Base-by-base conservation (phyloP, 176 grass and related monocot genomes). In the Paspalum vaginatum region DNA sequence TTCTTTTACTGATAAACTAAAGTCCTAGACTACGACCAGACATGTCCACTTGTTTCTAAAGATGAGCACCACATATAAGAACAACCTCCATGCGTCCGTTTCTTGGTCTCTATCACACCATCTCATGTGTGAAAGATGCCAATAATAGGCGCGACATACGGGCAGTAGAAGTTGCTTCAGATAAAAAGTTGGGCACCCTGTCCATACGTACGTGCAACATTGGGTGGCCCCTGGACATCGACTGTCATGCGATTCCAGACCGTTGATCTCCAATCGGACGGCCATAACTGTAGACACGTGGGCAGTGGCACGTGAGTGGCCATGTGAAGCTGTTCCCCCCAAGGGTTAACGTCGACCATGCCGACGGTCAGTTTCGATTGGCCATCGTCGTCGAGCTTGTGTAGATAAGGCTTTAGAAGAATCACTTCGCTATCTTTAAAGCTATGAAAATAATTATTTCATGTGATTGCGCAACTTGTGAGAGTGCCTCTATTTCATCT, bases 341-440 rank as follows among this genome's bases (percentile, higher is more conserved):
- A 1, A 55, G 68, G 27, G 79, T 83, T 56, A 41, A 55, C 79
- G 56, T 78, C 26, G 11, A 64, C 44, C 57, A 37, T 40, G 85
- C 37, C 48, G 79, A 66, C 85, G 15, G 79, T 83, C 74, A 32
- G 73, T 65, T 71, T 77, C 57, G 14, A 64, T 70, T 63, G 40
- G 51, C 27, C 48, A 4, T 63, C 81, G 18, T 45, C 81, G 56
- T 83, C 58, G 21, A 18, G 45, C 32, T 66, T 51, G 39, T 75
- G 40, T 7, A 46, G 72, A 88, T 88, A 88, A 88, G 86, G 18
- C 76, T 65, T 65, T 12, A 88, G 50, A 87, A 56, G 48, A 48
- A 14, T 61, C 53, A 16, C 32, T 32, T 40, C 80, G 20, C 58
- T 66, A 1, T 67, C 67, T 47, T n/a, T 61, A 87, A 78, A 88